Evolutionary conservation across 2,329 filamentous ascomycete species (phyloP).

Genomic region (Colletotrichum spinosum): DNA sequence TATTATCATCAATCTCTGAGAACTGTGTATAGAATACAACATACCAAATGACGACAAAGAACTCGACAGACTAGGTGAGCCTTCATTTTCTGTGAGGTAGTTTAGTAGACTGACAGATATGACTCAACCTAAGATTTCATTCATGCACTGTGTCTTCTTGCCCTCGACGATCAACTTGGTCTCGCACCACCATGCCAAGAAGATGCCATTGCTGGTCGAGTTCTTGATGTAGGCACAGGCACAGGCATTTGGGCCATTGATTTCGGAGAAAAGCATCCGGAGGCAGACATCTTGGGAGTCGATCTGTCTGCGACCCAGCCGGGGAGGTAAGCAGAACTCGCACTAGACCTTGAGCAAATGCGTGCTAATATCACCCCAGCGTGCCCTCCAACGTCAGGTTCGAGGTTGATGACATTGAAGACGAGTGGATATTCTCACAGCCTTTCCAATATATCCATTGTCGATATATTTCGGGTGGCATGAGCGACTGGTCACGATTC

Average conservation of each 20-base stretch:
- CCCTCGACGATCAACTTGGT: conserved; percentile 45
- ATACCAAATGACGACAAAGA: conserved; percentile 20
- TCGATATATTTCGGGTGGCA: conserved; percentile 53
- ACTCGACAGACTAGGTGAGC: conserved; percentile 19
- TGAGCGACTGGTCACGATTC: conserved; percentile 61
- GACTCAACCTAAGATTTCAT: conserved; percentile 43
- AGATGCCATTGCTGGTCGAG: conserved; percentile 16
- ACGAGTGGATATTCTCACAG: conserved; percentile 60
- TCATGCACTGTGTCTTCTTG: conserved; percentile 49
- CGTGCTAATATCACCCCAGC: conserved; percentile 37
- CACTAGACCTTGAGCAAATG: not conserved
- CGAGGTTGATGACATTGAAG: conserved; percentile 65
- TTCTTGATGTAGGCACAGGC: conserved; percentile 42
- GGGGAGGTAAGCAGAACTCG: conserved; percentile 36
- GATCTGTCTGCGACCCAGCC: conserved; percentile 69
- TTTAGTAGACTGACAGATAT: not conserved
- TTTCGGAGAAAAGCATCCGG: conserved; percentile 45
- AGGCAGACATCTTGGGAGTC: conserved; percentile 56
- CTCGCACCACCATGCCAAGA: conserved; percentile 40
- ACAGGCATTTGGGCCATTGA: conserved; percentile 43
- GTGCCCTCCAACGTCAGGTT: conserved; percentile 67
- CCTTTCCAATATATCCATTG: conserved; percentile 68
- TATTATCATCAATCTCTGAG: not conserved
- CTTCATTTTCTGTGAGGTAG: too few species aligned
- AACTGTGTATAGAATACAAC: conserved; percentile 3